Evolutionary conservation across 305 asterid species (phyloP), one percentile per base, ranked within the genome.

Genomic region (Rubia balearica): DNA sequence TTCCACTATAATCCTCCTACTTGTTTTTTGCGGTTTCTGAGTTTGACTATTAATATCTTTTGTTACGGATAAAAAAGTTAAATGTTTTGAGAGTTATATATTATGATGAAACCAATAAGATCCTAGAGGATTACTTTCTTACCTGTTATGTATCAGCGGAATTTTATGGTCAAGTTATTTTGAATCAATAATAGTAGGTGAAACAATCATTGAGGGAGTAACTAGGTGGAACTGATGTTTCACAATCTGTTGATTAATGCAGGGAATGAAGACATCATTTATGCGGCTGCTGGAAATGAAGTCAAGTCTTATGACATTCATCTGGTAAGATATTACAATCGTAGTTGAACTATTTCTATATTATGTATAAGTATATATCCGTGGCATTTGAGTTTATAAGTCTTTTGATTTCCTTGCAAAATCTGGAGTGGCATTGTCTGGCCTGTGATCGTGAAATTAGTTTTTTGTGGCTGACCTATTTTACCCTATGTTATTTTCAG

Each of bases 201-300:
- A 36, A 36, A 36, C 40, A 36, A 36, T 36, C 38, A 33, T 33
- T 33, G 38, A 33, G 38, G 46, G 46, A 42, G 11, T 42, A 57
- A 24, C 38, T 57, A 22, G 36, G 22, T 22, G 21, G 69, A 43
- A 21, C 36, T 65, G 56, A 65, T 65, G 69, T 65, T 11, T 53
- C 55, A 60, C 71, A 57, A 21, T 42, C 36, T 71, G 46, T 45
- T 72, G 61, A 75, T 49, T 68, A 62, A 68, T 80, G 79, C 91
- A 94, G 98, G 92, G 69, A 88, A 84, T 81, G 98, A 94, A 79
- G 95, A 91, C 81, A 67, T 80, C 76, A 71, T 91, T 22, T 91
- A 84, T 77, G 84, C 77, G 49, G 86, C 96, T 51, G 63, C 83
- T 40, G 99, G 86, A 75, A 88, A 81, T 78, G 96, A 84, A 81